Conservation (phyloP, 2,329 filamentous ascomycete species). For the Talaromyces sp. region DNA sequence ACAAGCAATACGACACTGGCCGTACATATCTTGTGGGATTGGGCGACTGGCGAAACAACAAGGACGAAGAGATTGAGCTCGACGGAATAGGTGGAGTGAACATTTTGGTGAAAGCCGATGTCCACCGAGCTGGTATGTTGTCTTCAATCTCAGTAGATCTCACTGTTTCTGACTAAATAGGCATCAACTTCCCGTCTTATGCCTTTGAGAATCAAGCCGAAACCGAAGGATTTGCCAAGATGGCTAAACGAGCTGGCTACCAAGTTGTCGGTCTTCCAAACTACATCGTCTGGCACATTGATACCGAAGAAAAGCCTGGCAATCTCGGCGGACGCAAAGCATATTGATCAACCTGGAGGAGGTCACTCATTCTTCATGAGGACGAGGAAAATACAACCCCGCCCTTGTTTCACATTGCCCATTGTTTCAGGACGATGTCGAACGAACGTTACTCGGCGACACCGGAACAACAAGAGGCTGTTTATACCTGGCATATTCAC, state of each 20-base stretch:
- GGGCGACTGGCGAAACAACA: slow-evolving; percentile 90
- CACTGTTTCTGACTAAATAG: slow-evolving; percentile 46
- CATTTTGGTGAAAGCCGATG: slow-evolving; percentile 95
- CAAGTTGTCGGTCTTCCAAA: slow-evolving; percentile 90
- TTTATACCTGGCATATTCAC: slow-evolving; percentile 11
- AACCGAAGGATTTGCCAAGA: slow-evolving; percentile 97
- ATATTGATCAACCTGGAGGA: slow-evolving; percentile 29
- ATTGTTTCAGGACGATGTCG: background rate
- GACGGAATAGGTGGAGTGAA: slow-evolving; percentile 97
- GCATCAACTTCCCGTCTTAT: slow-evolving; percentile 96
- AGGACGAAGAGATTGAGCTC: slow-evolving; percentile 86
- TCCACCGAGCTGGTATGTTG: slow-evolving; percentile 80
- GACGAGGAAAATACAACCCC: slow-evolving; percentile 9
- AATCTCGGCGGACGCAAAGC: slow-evolving; percentile 56
- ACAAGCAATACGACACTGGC: slow-evolving; percentile 88
- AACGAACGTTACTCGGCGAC: background rate
- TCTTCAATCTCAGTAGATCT: background rate
- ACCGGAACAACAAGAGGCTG: slow-evolving; percentile 8
- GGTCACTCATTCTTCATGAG: background rate
- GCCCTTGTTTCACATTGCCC: background rate
- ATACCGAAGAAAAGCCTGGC: slow-evolving; percentile 90
- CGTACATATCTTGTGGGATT: slow-evolving; percentile 85
- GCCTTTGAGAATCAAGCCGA: slow-evolving; percentile 98
- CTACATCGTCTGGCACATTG: slow-evolving; percentile 98
- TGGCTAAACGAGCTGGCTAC: slow-evolving; percentile 95